Evolutionary conservation across 768 basidiomycete species (phyloP), one percentile per base, ranked within the genome.

Genomic region (Russula sp.): DNA sequence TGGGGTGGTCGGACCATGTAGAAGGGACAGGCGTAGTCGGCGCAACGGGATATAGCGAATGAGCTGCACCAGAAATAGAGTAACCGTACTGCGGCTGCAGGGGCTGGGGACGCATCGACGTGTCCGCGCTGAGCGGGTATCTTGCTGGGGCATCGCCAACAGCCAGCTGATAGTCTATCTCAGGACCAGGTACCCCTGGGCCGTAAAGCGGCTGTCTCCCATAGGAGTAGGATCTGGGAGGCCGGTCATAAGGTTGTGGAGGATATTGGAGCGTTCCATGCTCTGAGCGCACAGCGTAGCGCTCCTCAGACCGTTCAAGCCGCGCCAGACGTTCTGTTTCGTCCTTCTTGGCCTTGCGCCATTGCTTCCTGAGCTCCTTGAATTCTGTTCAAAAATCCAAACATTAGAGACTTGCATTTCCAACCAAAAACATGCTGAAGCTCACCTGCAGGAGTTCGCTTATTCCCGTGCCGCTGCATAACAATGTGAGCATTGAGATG

Each of bases 401-500:
- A 63, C 64, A 40, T 57, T 66, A 39, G 68, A 39, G 68, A 69
- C 61, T 2, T 57, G 60, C 42, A 27, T 54, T 31, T 39, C 51
- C 45, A 34, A n/a, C 62, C 11, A 31, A 14, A 56, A 56, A 49
- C 4, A 47, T 49, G 9, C 10, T 18, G 44, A 72, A 22, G 77
- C 89, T 76, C 70, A 96, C 96, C 95, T 60, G 84, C 84, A 13
- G 96, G 96, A 73, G 84, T 88, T 59, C 95, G 84, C 77, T 96
- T 98, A 16, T 79, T 60, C 48, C 96, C 96, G 73, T 99, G 96
- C 74, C 91, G 91, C 74, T 98, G 96, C 91, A 97, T 97, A n/a
- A 87, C 89, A 61, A 98, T 93, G 73, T 99, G 96, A 35, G 94
- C 94, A 73, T 99, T 99, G 64, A 99, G 80, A 75, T 99, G 96